Conservation (phyloP, 2,329 filamentous ascomycete species). For the Colletotrichum echinochloae region DNA sequence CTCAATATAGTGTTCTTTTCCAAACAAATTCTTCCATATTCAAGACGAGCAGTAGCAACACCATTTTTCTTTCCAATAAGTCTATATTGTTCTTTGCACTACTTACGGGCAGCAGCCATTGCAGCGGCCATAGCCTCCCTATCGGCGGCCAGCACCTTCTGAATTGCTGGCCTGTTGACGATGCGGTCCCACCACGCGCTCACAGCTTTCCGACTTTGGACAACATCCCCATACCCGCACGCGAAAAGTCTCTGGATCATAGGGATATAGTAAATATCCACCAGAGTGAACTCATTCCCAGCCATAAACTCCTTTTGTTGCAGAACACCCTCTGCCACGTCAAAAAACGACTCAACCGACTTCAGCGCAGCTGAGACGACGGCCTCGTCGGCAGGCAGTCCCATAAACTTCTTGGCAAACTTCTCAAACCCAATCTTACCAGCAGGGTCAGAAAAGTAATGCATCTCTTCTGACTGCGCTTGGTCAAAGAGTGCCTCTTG, state of each 20-base stretch:
- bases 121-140: conserved; percentile 48
- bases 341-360: conserved; percentile 56
- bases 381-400: conserved; percentile 55
- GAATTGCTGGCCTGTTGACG: conserved; percentile 52
- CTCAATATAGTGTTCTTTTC: no score
- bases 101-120: conserved; percentile 45
- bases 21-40: background rate
- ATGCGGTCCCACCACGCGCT: conserved; percentile 56
- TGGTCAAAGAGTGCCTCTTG: conserved; percentile 58
- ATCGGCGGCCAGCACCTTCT: conserved; percentile 51
- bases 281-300: conserved; percentile 56
- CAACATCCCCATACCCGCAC: conserved; percentile 53
- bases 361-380: conserved; percentile 53
- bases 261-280: conserved; percentile 62
- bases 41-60: background rate
- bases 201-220: conserved; percentile 52
- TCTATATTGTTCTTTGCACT: conserved; percentile 9
- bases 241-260: conserved; percentile 56
- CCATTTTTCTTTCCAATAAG: background rate
- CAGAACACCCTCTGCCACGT: conserved; percentile 55
- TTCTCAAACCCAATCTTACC: conserved; percentile 58
- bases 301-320: conserved; percentile 58
- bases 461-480: conserved; percentile 54
- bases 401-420: conserved; percentile 58
- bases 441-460: conserved; percentile 58